Conservation (phyloP, 108 stramenopile genomes). For the Cyclotella sp. region DNA sequence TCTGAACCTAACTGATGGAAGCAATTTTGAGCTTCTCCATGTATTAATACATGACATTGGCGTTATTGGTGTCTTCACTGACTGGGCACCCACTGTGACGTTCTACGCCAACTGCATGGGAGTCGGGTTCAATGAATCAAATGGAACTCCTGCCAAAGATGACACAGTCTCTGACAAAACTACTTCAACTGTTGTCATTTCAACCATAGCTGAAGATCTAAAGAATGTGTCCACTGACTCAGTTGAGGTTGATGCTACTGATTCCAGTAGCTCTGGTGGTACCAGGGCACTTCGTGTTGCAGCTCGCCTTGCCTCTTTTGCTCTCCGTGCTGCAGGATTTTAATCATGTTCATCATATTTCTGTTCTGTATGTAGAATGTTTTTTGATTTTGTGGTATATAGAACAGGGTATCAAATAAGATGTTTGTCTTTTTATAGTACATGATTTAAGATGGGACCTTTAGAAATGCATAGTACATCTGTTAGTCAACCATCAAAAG, state of each 20-base stretch:
- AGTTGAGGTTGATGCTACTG: not conserved
- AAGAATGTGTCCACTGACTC: not conserved
- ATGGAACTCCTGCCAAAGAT: not conserved
- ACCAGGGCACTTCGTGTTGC: constrained; percentile 12
- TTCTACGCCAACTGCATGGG: constrained; percentile 80
- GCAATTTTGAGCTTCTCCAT: constrained; percentile 55
- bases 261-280: not conserved
- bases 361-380: no score
- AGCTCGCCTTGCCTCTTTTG: constrained; percentile 11
- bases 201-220: no score
- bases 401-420: no score
- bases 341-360: no score
- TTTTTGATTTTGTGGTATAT: no score
- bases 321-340: constrained; percentile 15
- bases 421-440: no score
- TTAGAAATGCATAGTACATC: no score
- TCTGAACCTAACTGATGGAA: constrained; percentile 54
- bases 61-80: constrained; percentile 68
- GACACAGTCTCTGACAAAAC: not conserved
- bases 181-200: no score
- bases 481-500: no score
- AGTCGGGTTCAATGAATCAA: constrained; percentile 16
- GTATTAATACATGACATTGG: constrained; percentile 64
- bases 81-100: constrained; percentile 76
- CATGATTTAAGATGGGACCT: no score